Base-by-base conservation (phyloP, 129 eudicot species). In the Silybum marianum region DNA sequence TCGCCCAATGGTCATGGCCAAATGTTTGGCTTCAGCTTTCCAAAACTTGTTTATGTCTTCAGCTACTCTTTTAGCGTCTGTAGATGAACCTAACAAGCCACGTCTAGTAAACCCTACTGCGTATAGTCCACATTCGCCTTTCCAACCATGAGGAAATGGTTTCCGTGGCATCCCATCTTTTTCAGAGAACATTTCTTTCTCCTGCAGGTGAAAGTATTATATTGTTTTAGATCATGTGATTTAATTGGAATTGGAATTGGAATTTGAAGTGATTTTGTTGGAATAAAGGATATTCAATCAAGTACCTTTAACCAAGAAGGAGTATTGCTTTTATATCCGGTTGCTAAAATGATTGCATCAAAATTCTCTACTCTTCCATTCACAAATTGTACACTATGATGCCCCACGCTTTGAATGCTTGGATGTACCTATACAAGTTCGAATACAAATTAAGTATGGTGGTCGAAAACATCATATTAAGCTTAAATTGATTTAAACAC, bases 301-400 rank as follows among this genome's bases (percentile, higher is more conserved):
- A 46, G 63, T 88, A 95, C 99, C 98, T 95, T 91, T 90, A 95
- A 88, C 99, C 99, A 95, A 82, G 88, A 85, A 77, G 99, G 98
- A 42, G 94, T 97, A 83, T 95, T 95, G 96, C 98, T 95, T 89
- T 89, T 92, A 84, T 95, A 95, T 23, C 98, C 98, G 76, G 98
- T 95, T 87, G 99, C 99, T 63, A 95, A 84, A 75, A 95, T 89
- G 83, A 95, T 92, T 73, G 98, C 97, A 89, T 95, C 98, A 66
- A 90, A 92, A 7, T 88, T 81, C 88, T 89, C 98, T 79, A 66
- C 40, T 82, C 78, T 84, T 76, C 99, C 99, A 87, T 91, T 74
- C 54, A 86, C 81, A 87, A 95, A 95, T 81, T 87, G 98, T 51
- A 84, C 98, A n/a, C 85, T 67, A 51, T 85, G 81, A 24, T 71